Conservation (phyloP, 2,329 filamentous ascomycete genomes). For the Botrytis byssoidea region DNA sequence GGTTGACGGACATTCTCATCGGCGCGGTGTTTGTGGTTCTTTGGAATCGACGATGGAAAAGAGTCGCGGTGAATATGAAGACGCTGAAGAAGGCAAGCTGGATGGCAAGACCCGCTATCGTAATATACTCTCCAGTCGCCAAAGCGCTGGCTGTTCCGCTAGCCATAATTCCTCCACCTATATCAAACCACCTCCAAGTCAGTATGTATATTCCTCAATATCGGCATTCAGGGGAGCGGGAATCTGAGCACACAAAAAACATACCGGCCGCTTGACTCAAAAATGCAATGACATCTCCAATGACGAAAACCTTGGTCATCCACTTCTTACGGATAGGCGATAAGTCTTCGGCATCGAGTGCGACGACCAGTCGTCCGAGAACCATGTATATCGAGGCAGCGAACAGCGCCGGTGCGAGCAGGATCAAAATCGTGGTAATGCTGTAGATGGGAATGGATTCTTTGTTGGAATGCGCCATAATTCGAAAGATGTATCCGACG, state of each 20-base stretch:
- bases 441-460: not conserved
- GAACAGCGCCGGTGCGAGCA: conserved; percentile 8
- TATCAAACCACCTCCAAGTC: not conserved
- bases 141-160: conserved; percentile 35
- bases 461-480: conserved; percentile 1
- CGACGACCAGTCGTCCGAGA: conserved; percentile 2
- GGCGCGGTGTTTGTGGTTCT: conserved; percentile 3
- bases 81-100: conserved; percentile 50
- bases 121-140: conserved; percentile 42
- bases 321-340: not conserved
- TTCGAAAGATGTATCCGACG: not conserved
- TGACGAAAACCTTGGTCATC: conserved; percentile 5
- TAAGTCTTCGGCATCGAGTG: not conserved
- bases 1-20: not conserved
- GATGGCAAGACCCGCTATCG: conserved; percentile 48
- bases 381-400: conserved; percentile 15
- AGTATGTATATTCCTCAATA: not conserved
- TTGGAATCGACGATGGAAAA: conserved; percentile 18
- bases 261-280: conserved; percentile 3
- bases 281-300: conserved; percentile 8
- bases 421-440: conserved; percentile 5
- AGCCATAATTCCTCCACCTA: conserved; percentile 23
- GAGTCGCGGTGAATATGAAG: conserved; percentile 41
- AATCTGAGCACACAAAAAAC: not conserved
- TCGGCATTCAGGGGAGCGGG: no score